Evolutionary conservation across 805 yeast species (phyloP).

Genomic region (Ogataea ramenticola): DNA sequence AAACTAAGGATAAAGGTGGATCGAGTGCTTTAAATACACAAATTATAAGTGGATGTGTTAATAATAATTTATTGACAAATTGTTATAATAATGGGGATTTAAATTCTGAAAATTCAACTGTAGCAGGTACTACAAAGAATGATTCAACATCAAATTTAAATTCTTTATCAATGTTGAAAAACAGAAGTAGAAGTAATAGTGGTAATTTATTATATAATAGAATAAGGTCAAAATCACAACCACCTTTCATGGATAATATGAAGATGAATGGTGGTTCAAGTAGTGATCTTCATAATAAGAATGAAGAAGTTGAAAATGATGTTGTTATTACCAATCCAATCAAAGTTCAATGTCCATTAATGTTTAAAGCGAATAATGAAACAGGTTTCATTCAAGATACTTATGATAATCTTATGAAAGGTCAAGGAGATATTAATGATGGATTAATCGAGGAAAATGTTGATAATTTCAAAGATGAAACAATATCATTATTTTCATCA

Average conservation of each 20-base stretch:
- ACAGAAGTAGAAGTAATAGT: slow-evolving; percentile 15
- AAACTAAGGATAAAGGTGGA: slow-evolving; percentile 41
- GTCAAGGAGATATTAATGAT: slow-evolving; percentile 17
- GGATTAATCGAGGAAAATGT: slow-evolving; percentile 9
- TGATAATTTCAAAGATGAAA: slow-evolving; percentile 11
- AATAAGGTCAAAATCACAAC: slow-evolving; percentile 11
- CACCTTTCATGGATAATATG: slow-evolving; percentile 1
- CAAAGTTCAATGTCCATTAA: slow-evolving; percentile 28
- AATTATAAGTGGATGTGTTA: slow-evolving; percentile 43
- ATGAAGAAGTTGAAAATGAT: slow-evolving; percentile 13
- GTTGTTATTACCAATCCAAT: slow-evolving; percentile 28
- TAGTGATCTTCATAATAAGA: neutral
- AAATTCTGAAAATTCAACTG: slow-evolving; percentile 1
- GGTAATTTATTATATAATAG: slow-evolving; percentile 5
- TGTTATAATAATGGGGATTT: slow-evolving; percentile 34
- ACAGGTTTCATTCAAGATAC: slow-evolving; percentile 18
- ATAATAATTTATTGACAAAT: slow-evolving; percentile 55
- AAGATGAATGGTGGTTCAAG: neutral
- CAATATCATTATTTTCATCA: slow-evolving; percentile 20
- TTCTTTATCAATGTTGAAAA: neutral
- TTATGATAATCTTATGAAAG: slow-evolving; percentile 17
- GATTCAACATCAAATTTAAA: neutral
- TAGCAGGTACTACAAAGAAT: neutral
- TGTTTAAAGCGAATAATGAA: slow-evolving; percentile 25
- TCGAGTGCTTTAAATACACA: slow-evolving; percentile 46